Base-by-base conservation (phyloP, 2,329 filamentous ascomycete genomes). In the Xylariaceae sp. region DNA sequence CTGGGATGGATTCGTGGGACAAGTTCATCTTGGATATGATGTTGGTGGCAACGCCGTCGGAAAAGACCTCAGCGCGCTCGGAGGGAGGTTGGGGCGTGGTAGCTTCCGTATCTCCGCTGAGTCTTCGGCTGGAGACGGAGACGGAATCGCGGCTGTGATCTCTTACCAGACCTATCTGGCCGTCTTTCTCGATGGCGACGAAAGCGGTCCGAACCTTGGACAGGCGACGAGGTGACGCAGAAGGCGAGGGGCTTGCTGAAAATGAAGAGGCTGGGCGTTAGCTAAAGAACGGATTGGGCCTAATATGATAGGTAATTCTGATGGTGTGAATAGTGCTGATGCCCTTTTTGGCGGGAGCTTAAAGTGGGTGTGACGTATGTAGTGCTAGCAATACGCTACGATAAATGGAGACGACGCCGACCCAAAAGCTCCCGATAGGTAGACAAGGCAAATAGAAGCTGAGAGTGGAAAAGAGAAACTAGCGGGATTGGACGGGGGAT, bases 141-240 rank as follows among this genome's bases (percentile, higher is more conserved):
- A 65, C 66, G 0, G 75, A 77, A 30, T 77, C 75, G 41, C 69
- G 67, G 59, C 75, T 78, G 29, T 67, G 67, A 42, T 76, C 72
- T 55, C 74, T 69, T 64, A 73, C 75, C 32, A 84, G 69, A 45
- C 80, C 80, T 61, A 83, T 72, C 44, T 77, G 74, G 51, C 81
- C 80, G 70, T 83, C 79, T 59, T 83, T 83, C 67, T 90, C 86
- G 45, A 91, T 80, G 19, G 86, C 81, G 50, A 91, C 80, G 68
- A 91, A 91, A 68, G 76, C 88, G 39, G 87, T 87, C 61, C 87
- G 81, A 43, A 91, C 84, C 71, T 87, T 89, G 59, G 87, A 89
- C 41, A 90, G 78, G 29, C 84, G 87, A 64, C 86, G 77, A 34
- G 83, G 80, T 19, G 80, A 82, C 35, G 78, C 76, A 54, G 71